phyloP scores from a whole-genome alignment of 2,329 filamentous ascomycete genomes.

The Aureobasidium sp. region DNA sequence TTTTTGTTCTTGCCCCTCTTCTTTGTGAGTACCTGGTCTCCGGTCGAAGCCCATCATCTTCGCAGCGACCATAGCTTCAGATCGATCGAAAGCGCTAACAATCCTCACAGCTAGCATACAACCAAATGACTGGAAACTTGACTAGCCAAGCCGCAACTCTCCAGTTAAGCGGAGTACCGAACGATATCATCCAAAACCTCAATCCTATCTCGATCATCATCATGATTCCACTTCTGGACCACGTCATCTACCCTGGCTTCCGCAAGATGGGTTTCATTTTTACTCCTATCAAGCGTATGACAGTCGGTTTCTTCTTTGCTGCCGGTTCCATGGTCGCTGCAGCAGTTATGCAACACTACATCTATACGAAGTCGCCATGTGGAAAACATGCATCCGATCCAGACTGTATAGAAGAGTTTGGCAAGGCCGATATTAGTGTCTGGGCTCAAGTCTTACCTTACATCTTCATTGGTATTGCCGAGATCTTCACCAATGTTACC shows the following conservation, averaged over 20 bases:
- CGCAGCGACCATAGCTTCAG: background rate
- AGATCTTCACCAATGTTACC: constrained; percentile 41
- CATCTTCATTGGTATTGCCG: constrained; percentile 34
- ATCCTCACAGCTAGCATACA: constrained; percentile 41
- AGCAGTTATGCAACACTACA: constrained; percentile 48
- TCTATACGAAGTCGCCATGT: constrained; percentile 48
- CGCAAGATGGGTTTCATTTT: constrained; percentile 36
- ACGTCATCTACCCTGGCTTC: constrained; percentile 39
- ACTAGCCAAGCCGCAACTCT: constrained; percentile 38
- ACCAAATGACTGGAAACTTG: constrained; percentile 35
- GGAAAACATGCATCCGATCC: constrained; percentile 27
- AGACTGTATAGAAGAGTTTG: constrained; percentile 9
- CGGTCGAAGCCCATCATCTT: background rate
- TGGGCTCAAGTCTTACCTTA: constrained; percentile 39
- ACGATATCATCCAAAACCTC: constrained; percentile 39
- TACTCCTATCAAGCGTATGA: constrained; percentile 47
- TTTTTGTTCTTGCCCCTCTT: constrained; percentile 48
- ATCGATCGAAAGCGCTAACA: background rate
- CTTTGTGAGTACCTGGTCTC: constrained; percentile 35
- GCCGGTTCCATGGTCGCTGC: constrained; percentile 48
- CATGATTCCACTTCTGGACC: constrained; percentile 40
- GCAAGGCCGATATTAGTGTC: constrained; percentile 31
- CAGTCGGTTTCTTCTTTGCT: constrained; percentile 47
- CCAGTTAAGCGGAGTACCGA: constrained; percentile 38
- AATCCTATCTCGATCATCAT: constrained; percentile 38